Evolutionary conservation across 2,329 filamentous ascomycete genomes (phyloP), one percentile per base, ranked within the genome.

Genomic region (Penicillium sp.): DNA sequence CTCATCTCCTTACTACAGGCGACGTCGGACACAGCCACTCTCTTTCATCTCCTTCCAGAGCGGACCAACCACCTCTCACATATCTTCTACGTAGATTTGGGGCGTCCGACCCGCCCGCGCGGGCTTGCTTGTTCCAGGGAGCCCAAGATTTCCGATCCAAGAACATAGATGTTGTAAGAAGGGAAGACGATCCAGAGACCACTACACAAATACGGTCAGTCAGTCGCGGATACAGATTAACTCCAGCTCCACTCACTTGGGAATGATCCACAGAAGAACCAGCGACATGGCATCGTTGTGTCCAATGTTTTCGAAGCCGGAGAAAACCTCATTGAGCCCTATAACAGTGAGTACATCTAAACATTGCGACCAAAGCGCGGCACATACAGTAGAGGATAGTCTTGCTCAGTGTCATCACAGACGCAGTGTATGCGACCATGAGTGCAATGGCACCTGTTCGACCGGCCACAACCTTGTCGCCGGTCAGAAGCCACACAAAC

Each of bases 351-450:
- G 23, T 23, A 17, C 6, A 10, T 23, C 33, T 12, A n/a, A n/a
- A 14, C 6, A 27, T 11, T 4, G 6, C 25, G 9, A 25, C 11
- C 4, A 12, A 34, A 4, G 3, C 9, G 2, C 4, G 14, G 16
- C 2, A 34, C 47, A 68, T 50, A 80, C 80, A 77, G 51, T 85
- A 85, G 4, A 85, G 57, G 16, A 79, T 53, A 2, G 81, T 84
- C 68, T 85, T 85, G 54, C 75, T 77, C 13, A 83, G 55, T 2
- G 82, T 85, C 71, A 84, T 77, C 2, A 79, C 64, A 4, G 73
- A 73, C 13, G 74, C 71, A 33, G 70, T 70, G 45, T 79, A 82
- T 1, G 71, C 78, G 35, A 82, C 62, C 31, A 84, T 45, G 18
- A 77, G 66, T 12, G 78, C 79, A 42, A 68, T 59, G 1, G 71